phyloP scores from a whole-genome alignment of 148 eudicot genomes.

The Rhododendron williamsianum region DNA sequence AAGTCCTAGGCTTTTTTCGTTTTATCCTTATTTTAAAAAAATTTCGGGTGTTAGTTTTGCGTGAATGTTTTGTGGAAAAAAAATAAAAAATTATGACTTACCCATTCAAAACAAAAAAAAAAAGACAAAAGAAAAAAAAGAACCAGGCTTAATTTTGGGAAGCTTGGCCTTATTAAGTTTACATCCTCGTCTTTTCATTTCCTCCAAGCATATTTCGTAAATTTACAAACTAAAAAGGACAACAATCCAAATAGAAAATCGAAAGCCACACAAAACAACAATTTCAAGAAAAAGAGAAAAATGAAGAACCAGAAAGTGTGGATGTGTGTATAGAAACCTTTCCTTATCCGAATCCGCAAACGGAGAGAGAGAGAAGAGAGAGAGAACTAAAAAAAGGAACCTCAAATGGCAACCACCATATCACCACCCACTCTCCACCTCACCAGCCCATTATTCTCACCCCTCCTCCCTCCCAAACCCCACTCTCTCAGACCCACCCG shows the following conservation, averaged over 20 bases:
- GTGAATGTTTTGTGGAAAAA: too few relatives aligned
- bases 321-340: not conserved
- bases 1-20: too few relatives aligned
- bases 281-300: not conserved
- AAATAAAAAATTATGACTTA: too few relatives aligned
- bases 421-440: conserved; percentile 16
- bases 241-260: not conserved
- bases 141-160: too few relatives aligned
- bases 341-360: conserved; percentile 1
- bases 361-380: not conserved
- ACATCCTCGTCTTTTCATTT: too few relatives aligned
- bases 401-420: conserved; percentile 19
- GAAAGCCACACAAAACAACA: not conserved
- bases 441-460: conserved; percentile 15
- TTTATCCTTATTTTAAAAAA: too few relatives aligned
- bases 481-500: conserved; percentile 12
- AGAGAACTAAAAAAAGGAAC: not conserved
- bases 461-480: conserved; percentile 7
- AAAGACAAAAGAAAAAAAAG: too few relatives aligned
- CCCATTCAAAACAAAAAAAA: too few relatives aligned
- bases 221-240: too few relatives aligned
- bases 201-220: too few relatives aligned
- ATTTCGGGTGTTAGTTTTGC: too few relatives aligned
- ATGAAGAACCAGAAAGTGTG: not conserved
- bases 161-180: too few relatives aligned